Conservation (phyloP, 306 rosid genomes). For the Lathyrus sativus region DNA sequence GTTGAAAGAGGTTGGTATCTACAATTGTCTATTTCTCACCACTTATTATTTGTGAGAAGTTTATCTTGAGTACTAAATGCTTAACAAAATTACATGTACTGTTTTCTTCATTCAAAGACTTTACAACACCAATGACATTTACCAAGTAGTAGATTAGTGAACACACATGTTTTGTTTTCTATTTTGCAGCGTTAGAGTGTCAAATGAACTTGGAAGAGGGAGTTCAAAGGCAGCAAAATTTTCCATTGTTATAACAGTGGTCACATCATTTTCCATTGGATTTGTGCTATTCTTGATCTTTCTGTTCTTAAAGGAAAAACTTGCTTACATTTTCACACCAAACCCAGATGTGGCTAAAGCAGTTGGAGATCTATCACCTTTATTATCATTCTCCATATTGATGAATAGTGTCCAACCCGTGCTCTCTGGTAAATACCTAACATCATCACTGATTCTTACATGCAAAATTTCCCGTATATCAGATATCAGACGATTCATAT, state of each 20-base stretch:
- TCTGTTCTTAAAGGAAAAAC: constrained; percentile 41
- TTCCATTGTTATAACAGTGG: constrained; percentile 43
- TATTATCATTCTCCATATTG: constrained; percentile 56
- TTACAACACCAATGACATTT: no score
- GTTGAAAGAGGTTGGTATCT: no score
- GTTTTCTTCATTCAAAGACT: neutral
- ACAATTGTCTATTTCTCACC: no score
- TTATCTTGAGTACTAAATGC: neutral
- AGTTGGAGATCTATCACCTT: constrained; percentile 53
- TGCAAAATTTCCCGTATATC: no score
- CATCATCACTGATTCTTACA: no score
- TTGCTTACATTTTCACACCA: constrained; percentile 56
- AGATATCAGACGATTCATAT: no score
- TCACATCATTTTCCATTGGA: constrained; percentile 51
- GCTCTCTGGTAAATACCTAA: constrained; percentile 52
- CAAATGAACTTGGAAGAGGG: constrained; percentile 69
- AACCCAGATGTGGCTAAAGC: constrained; percentile 45
- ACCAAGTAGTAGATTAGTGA: no score
- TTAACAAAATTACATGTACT: neutral
- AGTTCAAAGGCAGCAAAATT: constrained; percentile 55
- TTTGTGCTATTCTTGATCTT: constrained; percentile 48
- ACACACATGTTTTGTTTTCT: no score
- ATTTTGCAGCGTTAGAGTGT: constrained; percentile 53
- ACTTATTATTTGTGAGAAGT: neutral
- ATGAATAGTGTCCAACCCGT: constrained; percentile 67